A percentile compares a stretch with the other conserved stretches of the same genome.
Evolutionary conservation across 345 rosid species (phyloP).

Genomic region (Carallia brachiata): DNA sequence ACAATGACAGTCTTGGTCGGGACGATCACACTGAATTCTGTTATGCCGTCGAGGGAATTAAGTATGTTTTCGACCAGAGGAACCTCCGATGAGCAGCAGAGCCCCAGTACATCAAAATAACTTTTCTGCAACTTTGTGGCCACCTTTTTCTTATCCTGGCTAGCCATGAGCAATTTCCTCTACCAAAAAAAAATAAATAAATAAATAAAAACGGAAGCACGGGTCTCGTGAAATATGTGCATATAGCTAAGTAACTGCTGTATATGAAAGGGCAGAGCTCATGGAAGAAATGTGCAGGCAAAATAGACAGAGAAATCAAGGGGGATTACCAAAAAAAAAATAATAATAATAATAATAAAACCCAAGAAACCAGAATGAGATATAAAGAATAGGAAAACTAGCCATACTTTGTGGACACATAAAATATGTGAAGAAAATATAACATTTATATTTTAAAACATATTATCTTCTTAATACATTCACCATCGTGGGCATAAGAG

Average conservation of each 20-base stretch:
- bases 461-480: no score
- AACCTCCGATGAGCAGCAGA: slow-evolving; percentile 90
- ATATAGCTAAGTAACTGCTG: neutral
- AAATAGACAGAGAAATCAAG: neutral
- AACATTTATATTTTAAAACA: neutral
- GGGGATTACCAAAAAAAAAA: no score
- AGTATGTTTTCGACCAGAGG: slow-evolving; percentile 68
- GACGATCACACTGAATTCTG: slow-evolving; percentile 65
- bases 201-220: neutral
- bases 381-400: neutral
- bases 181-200: neutral
- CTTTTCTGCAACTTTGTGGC: slow-evolving; percentile 52
- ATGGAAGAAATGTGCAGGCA: neutral
- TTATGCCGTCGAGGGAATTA: slow-evolving; percentile 57
- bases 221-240: neutral
- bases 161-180: neutral
- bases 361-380: neutral
- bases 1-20: slow-evolving; percentile 84
- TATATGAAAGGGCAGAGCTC: no score
- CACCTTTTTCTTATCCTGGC: neutral
- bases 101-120: slow-evolving; percentile 81
- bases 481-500: no score
- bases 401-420: neutral
- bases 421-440: neutral
- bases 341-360: neutral